These are phyloP conservation scores for Beta corolliflora DNA, from an alignment of 179 eudicot genomes.

Conservation along the genomic window DNA sequence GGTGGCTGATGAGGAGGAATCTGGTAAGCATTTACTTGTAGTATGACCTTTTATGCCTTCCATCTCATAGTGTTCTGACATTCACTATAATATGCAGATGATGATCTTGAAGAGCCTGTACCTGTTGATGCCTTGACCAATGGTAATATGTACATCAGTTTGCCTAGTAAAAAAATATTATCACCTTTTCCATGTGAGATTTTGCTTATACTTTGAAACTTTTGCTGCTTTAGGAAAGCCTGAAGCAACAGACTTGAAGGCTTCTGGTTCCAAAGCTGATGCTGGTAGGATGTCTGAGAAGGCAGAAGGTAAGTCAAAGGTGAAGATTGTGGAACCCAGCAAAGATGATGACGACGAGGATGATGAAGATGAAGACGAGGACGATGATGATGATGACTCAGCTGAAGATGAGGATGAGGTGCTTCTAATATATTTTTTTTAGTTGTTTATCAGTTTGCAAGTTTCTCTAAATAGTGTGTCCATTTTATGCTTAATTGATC, in stretches of 20 bases:
- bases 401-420: conserved; percentile 42
- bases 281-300: conserved; percentile 36
- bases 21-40: conserved; percentile 36
- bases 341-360: conserved; percentile 43
- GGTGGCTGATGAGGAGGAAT: conserved; percentile 29
- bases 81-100: conserved; percentile 27
- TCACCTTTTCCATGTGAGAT: background rate
- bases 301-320: conserved; percentile 50
- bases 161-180: background rate
- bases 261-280: conserved; percentile 36
- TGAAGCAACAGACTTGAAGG: conserved; percentile 38
- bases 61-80: conserved; percentile 16
- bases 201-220: background rate
- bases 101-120: conserved; percentile 44
- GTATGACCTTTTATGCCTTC: background rate
- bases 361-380: conserved; percentile 34
- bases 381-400: conserved; percentile 26
- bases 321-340: conserved; percentile 52
- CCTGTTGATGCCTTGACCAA: conserved; percentile 35
- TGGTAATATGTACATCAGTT: conserved; percentile 27
- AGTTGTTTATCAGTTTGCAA: background rate
- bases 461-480: background rate
- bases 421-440: background rate
- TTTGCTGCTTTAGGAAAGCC: conserved; percentile 37
- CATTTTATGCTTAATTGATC: background rate